Base-by-base conservation (phyloP, 1,284 basidiomycete genomes). In the Rhodotorula sp. region DNA sequence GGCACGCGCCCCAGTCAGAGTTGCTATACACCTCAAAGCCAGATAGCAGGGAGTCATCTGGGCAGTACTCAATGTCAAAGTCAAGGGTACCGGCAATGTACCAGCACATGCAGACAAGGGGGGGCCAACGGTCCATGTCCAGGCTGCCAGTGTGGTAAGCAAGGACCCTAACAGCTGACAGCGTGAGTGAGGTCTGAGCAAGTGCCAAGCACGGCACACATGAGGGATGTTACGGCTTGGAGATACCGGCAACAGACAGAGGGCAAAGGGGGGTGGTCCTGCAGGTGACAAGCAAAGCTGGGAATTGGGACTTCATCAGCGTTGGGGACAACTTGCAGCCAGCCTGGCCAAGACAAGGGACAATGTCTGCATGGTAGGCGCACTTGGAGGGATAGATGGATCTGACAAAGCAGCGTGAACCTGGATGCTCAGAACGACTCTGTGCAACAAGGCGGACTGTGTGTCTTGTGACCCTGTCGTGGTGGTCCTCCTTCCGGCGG, bases 351-450 rank as follows among this genome's bases (percentile, higher is more conserved):
- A 78, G 81, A 10, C 73, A 54, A 4, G 79, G 69, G 2, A 86
- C 80, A 9, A 84, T 77, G n/a, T 78, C 68, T 1, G 80, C 58
- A 42, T 80, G 78, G 70, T 84, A 84, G 13, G 80, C 79, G 0
- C 66, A 57, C 53, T 83, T 81, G 0, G 70, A 77, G 23, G 83
- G 71, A n/a, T 74, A 67, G 27, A 83, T 75, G 5, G 79, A 81
- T 10, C 79, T 67, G 8, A 60, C 49, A 21, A 75, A 60, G 62
- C 83, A 77, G 1, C 80, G 8, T 60, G 66, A 66, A 84, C 75
- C 64, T 81, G 74, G 56, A 83, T 78, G 10, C 82, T 87, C 85
- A 0, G 77, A 77, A 77, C 83, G 85, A 2, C 85, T 85, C 56
- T 82, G 79, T 0, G 82, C 84, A 0, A 85, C 82, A 0, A 85